A percentile compares a stretch with the other conserved stretches of the same genome.
Conservation (phyloP, 2,329 filamentous ascomycete genomes). For the Plectosphaerella cucumerina region DNA sequence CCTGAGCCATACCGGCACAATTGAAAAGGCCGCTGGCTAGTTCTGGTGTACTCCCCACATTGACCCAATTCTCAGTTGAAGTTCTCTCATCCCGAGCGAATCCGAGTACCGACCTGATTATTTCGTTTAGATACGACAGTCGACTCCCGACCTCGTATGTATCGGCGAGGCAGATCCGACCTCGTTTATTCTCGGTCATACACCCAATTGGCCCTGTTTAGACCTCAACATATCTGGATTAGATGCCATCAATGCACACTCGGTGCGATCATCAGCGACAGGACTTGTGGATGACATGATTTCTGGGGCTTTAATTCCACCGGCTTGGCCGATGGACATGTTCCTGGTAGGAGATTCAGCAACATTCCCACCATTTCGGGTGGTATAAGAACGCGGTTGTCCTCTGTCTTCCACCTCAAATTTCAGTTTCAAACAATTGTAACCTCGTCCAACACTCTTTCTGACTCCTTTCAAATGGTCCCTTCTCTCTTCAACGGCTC, state of each 20-base stretch:
- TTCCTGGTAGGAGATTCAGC: no score
- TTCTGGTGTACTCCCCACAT: no score
- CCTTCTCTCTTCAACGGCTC: background rate
- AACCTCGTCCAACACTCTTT: background rate
- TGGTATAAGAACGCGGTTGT: background rate
- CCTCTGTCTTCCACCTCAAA: background rate
- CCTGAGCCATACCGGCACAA: no score
- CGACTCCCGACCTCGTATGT: no score
- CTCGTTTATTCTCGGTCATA: background rate
- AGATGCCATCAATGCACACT: background rate
- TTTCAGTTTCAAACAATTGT: background rate
- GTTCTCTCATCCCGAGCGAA: no score
- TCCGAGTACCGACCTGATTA: no score
- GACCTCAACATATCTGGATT: background rate
- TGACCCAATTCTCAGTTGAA: no score
- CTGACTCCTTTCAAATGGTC: background rate
- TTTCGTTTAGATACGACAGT: no score
- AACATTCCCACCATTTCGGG: no score
- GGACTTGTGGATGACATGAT: background rate
- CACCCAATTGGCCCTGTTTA: background rate
- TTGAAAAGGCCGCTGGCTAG: no score
- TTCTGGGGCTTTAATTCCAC: background rate
- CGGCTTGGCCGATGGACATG: background rate
- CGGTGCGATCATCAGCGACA: background rate
- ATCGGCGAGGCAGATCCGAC: no score